These are phyloP conservation scores for Digitaria exilis DNA, from an alignment of 202 grass and related monocot species.

Conservation along the genomic window DNA sequence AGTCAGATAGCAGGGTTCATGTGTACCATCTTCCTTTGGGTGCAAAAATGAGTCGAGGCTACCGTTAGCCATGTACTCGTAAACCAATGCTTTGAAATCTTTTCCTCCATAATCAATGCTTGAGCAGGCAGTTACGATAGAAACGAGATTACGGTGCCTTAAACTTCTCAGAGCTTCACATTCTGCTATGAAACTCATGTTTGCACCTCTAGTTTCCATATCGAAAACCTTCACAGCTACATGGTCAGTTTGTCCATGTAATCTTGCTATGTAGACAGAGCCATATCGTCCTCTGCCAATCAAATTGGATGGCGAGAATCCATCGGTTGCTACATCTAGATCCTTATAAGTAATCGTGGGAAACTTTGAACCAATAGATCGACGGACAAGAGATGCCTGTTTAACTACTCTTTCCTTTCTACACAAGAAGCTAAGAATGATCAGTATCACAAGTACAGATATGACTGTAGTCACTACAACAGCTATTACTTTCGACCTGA, in stretches of 20 bases:
- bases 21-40: neutral
- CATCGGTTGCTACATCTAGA: neutral
- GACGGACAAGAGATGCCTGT: neutral
- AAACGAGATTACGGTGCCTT: constrained; percentile 16
- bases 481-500: neutral
- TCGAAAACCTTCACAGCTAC: constrained; percentile 9
- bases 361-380: neutral
- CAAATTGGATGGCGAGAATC: constrained; percentile 3
- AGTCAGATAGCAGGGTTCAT: neutral
- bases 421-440: neutral
- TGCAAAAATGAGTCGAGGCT: neutral
- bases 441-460: neutral
- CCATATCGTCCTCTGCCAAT: constrained; percentile 18
- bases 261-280: constrained; percentile 19
- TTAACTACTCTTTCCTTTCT: neutral
- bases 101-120: constrained; percentile 10
- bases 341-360: constrained; percentile 17
- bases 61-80: neutral
- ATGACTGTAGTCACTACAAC: neutral
- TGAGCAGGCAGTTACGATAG: neutral
- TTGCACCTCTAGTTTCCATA: constrained; percentile 6
- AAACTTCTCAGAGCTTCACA: constrained; percentile 25
- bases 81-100: constrained; percentile 22
- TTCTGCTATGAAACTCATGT: constrained; percentile 19
- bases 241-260: constrained; percentile 4